phyloP scores from a whole-genome alignment of 2,329 filamentous ascomycete species.

The Penicillium capsulatum region DNA sequence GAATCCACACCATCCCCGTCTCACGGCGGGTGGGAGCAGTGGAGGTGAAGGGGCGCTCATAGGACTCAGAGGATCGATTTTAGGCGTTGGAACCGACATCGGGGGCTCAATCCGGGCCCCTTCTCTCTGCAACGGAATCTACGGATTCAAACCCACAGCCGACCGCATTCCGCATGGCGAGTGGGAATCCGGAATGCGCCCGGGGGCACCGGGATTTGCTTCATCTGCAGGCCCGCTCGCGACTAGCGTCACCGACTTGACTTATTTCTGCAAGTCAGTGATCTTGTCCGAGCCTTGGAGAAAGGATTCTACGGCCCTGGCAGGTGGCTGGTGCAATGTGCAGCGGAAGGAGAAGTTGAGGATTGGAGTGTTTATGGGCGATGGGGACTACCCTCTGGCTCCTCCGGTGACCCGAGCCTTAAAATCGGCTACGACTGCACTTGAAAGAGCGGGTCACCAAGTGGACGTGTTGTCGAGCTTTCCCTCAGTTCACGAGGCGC shows the following conservation, averaged over 20 bases:
- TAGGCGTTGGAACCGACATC: conserved; percentile 38
- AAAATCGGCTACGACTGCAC: conserved; percentile 35
- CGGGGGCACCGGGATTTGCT: conserved; percentile 19
- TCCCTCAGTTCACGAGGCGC: too few relatives aligned
- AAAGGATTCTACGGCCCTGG: conserved; percentile 42
- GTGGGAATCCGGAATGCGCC: conserved; percentile 15
- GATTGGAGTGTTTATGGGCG: conserved; percentile 49
- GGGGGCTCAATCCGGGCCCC: conserved; percentile 39
- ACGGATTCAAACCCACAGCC: conserved; percentile 36
- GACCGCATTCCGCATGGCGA: conserved; percentile 31
- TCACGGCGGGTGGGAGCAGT: conserved; percentile 29
- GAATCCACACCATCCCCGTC: conserved; percentile 27
- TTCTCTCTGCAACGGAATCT: conserved; percentile 32
- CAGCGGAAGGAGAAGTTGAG: conserved; percentile 28
- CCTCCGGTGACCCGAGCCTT: conserved; percentile 49
- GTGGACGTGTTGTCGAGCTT: conserved; percentile 34
- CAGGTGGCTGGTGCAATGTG: conserved; percentile 46
- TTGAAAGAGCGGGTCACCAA: conserved; percentile 45
- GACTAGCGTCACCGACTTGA: conserved; percentile 20
- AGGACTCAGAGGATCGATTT: conserved; percentile 34
- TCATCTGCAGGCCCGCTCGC: conserved; percentile 20
- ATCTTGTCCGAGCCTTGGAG: conserved; percentile 41
- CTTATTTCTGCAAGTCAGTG: conserved; percentile 38
- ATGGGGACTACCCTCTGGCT: conserved; percentile 48
- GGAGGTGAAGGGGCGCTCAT: conserved; percentile 37